Evolutionary conservation across 2,329 filamentous ascomycete species (phyloP).

Genomic region (Sphaerulina vaccinii): DNA sequence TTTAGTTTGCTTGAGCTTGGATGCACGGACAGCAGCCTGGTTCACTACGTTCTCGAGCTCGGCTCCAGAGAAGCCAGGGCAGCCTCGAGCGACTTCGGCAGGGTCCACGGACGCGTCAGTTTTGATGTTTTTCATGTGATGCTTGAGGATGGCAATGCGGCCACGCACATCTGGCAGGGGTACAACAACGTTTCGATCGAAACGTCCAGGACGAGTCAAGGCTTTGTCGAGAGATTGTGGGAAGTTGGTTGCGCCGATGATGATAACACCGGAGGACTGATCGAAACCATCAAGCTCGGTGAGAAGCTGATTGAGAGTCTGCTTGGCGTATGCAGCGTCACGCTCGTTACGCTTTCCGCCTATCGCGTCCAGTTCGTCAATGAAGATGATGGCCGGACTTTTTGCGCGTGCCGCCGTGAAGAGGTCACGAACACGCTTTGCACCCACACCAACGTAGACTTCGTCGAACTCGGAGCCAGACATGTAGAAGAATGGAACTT

Average conservation of each 20-base stretch:
- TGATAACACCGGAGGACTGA: slow-evolving; percentile 89
- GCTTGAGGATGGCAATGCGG: slow-evolving; percentile 85
- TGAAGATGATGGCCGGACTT: slow-evolving; percentile 90
- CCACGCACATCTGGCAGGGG: slow-evolving; percentile 89
- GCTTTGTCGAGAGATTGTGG: slow-evolving; percentile 93
- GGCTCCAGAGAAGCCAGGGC: slow-evolving; percentile 88
- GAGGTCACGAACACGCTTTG: slow-evolving; percentile 93
- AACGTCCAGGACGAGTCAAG: slow-evolving; percentile 87
- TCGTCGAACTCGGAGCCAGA: slow-evolving; percentile 98
- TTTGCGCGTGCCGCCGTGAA: slow-evolving; percentile 80
- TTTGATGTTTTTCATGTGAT: slow-evolving; percentile 91
- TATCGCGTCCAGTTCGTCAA: slow-evolving; percentile 91
- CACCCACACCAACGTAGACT: slow-evolving; percentile 94
- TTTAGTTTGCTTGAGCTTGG: slow-evolving; percentile 73
- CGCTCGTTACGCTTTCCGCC: slow-evolving; percentile 89
- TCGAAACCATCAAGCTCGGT: slow-evolving; percentile 97
- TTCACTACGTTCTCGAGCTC: slow-evolving; percentile 97
- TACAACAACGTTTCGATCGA: slow-evolving; percentile 89
- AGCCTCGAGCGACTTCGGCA: slow-evolving; percentile 78
- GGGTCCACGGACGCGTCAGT: slow-evolving; percentile 77
- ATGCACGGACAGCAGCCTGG: slow-evolving; percentile 92
- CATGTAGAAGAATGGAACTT: slow-evolving; percentile 99
- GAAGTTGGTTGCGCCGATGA: slow-evolving; percentile 94
- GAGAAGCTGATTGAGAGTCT: slow-evolving; percentile 94
- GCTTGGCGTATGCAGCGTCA: slow-evolving; percentile 92